Evolutionary conservation across 1,284 basidiomycete species (phyloP), one percentile per base, ranked within the genome.

Genomic region (Pseudozyma thailandica): DNA sequence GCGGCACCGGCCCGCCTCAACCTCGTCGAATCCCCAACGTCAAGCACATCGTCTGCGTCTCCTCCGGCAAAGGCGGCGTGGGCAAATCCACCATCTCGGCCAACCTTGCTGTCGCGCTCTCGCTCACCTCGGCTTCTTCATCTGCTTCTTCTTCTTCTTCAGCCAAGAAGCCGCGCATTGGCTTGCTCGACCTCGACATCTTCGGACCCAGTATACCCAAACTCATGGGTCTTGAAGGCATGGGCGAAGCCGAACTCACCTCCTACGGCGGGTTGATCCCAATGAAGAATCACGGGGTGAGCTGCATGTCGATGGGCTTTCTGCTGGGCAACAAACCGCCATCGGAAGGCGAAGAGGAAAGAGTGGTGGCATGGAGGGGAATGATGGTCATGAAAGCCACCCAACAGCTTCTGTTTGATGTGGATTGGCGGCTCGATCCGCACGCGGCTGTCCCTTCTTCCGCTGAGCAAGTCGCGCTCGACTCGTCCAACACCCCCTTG

Each of bases 361-460:
- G 47, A 21, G 59, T 71, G 0, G 88, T 98, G 18, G 93, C 95
- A 23, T 98, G 95, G 95, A 87, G 95, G 35, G 95, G 95, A 1
- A 88, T 98, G 47, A 98, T 98, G 95, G 96, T 98, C 2, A 94
- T 96, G 85, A 98, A 98, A 82, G 94, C 95, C 23, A 93, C 95
- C 0, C 95, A 98, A 83, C 93, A 98, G 82, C 86, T 98, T 0
- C 87, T 98, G 0, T 98, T 98, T 80, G 94, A 98, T 74, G 93
- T 98, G 2, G 95, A 98, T 82, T 98, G 96, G 95, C 66, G 84
- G 6, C 58, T 61, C 4, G 48, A 69, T 13, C 65, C 69, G 1
- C 49, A 33, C 16, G 51, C 69, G 30, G 21, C 52, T 3, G 25
- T 49, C n/a, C 23, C 55, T 13, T 35, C 44, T 8, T 41, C 46